Conservation (phyloP, 1,284 basidiomycete genomes). For the Rhodotorula sp. region DNA sequence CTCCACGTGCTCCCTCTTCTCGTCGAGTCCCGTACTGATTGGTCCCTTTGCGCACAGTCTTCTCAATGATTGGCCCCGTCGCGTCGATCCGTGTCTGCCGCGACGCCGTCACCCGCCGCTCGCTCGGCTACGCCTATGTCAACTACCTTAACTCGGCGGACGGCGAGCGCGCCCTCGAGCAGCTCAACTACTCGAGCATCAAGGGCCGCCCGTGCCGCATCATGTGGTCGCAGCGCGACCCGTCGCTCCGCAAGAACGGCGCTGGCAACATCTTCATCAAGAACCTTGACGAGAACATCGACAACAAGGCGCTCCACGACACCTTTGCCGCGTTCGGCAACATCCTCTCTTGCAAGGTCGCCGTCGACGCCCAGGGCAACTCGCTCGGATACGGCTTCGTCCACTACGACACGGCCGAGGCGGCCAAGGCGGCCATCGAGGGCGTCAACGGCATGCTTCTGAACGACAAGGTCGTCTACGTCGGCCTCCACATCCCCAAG, state of each 20-base stretch:
- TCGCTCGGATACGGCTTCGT: conserved; percentile 98
- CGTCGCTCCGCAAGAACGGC: conserved; percentile 96
- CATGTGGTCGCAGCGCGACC: conserved; percentile 99
- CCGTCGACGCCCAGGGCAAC: conserved; percentile 81
- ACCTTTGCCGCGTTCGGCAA: conserved; percentile 99
- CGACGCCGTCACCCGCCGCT: conserved; percentile 98
- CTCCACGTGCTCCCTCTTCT: not conserved
- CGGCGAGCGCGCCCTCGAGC: conserved; percentile 98
- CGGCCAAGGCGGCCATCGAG: conserved; percentile 94
- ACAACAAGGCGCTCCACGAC: conserved; percentile 99
- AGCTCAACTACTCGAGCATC: conserved; percentile 99
- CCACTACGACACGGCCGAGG: conserved; percentile 97
- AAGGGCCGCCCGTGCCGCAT: conserved; percentile 98
- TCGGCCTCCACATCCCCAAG: conserved; percentile 95
- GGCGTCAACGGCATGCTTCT: conserved; percentile 99
- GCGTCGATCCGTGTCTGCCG: conserved; percentile 99
- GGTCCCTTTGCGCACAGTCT: conserved; percentile 60
- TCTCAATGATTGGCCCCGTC: conserved; percentile 99
- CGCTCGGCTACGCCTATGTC: conserved; percentile 99
- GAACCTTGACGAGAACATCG: conserved; percentile 95
- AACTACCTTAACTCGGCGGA: conserved; percentile 96
- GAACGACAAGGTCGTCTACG: conserved; percentile 99
- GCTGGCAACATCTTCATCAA: conserved; percentile 99
- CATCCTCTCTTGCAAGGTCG: conserved; percentile 99
- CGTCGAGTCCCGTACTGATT: not conserved